Conservation (phyloP, 2,329 filamentous ascomycete species). For the Alternaria sp. region DNA sequence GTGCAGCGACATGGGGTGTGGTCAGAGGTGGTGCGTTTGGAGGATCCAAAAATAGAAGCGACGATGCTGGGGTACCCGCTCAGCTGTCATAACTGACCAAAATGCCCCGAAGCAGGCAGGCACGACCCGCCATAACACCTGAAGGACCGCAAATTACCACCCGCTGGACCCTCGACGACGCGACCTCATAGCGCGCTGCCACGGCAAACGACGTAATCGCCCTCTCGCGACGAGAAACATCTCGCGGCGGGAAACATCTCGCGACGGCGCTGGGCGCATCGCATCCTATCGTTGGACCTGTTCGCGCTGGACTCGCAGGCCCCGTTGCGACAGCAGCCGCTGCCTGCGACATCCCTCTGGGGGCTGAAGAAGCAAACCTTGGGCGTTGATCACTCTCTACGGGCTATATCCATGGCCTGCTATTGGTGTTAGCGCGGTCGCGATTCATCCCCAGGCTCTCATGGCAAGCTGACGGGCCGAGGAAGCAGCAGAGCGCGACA, state of each 20-base stretch:
- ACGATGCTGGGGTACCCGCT: slow-evolving; percentile 14
- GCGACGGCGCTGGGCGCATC: slow-evolving; percentile 40
- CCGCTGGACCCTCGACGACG: slow-evolving; percentile 22
- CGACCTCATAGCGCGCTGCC: slow-evolving; percentile 21
- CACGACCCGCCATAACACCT: slow-evolving; percentile 26
- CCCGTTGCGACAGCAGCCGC: slow-evolving; percentile 21
- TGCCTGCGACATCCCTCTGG: background rate
- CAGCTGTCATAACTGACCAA: slow-evolving; percentile 32
- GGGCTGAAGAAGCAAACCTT: background rate
- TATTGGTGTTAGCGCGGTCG: slow-evolving; percentile 32
- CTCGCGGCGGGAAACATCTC: background rate
- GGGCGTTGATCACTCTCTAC: slow-evolving; percentile 14
- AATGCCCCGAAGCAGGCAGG: slow-evolving; percentile 37
- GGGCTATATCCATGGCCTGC: slow-evolving; percentile 26
- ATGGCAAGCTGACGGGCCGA: slow-evolving; percentile 45
- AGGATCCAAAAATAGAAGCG: slow-evolving; percentile 28
- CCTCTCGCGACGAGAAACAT: slow-evolving; percentile 1
- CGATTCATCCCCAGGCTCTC: slow-evolving; percentile 29
- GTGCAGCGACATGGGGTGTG: slow-evolving; percentile 24
- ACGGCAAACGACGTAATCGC: slow-evolving; percentile 14
- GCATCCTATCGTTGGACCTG: slow-evolving; percentile 35
- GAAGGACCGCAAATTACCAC: slow-evolving; percentile 42
- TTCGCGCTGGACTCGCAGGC: slow-evolving; percentile 31
- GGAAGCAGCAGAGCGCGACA: slow-evolving; percentile 31
- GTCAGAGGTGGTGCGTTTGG: slow-evolving; percentile 15